These are phyloP conservation scores for Cladophialophora chaetospira DNA, from an alignment of 2,329 filamentous ascomycete genomes.

Conservation along the genomic window DNA sequence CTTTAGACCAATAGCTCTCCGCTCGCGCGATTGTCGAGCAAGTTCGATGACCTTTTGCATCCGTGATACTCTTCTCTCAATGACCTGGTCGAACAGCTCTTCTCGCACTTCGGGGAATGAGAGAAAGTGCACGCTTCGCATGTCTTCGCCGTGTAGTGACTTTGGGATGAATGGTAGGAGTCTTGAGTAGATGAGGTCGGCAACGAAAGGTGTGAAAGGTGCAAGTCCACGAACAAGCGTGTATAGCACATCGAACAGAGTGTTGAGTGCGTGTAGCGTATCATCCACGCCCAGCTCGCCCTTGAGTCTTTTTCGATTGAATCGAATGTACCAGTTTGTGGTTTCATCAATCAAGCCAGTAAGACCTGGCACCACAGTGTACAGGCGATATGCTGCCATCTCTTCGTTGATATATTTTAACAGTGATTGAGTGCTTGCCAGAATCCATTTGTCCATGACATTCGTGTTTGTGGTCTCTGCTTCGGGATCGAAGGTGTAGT, in stretches of 20 bases:
- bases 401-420: constrained; percentile 85
- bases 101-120: constrained; percentile 84
- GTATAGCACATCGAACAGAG: constrained; percentile 89
- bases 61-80: constrained; percentile 81
- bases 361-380: constrained; percentile 81
- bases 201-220: constrained; percentile 93
- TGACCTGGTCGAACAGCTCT: constrained; percentile 81
- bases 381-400: constrained; percentile 74
- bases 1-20: constrained; percentile 81
- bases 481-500: constrained; percentile 73
- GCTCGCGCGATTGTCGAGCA: constrained; percentile 80
- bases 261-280: constrained; percentile 87
- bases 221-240: constrained; percentile 85
- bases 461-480: constrained; percentile 74
- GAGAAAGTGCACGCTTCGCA: constrained; percentile 89
- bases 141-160: constrained; percentile 67
- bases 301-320: constrained; percentile 83
- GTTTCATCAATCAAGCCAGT: constrained; percentile 81
- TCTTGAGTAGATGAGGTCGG: constrained; percentile 88
- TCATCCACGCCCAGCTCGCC: constrained; percentile 83
- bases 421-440: constrained; percentile 81
- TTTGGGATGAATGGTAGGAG: constrained; percentile 80
- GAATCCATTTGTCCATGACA: constrained; percentile 89
- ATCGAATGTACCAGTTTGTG: constrained; percentile 92
- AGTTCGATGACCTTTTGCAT: constrained; percentile 98